phyloP scores from a whole-genome alignment of 257 asterid genomes.

The Solanum raphanifolium region DNA sequence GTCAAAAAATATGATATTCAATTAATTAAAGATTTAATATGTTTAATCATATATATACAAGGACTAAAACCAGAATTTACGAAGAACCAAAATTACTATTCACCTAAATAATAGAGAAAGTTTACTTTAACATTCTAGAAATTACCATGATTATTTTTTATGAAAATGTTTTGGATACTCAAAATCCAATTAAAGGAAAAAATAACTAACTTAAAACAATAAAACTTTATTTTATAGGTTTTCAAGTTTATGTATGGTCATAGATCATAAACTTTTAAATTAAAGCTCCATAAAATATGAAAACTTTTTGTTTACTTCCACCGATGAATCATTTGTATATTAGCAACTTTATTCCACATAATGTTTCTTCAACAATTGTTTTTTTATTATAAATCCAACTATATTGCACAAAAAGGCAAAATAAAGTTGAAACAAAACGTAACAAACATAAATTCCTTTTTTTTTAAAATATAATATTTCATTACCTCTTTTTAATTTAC shows the following conservation, averaged over 20 bases:
- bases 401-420: neutral
- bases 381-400: neutral
- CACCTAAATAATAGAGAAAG: neutral
- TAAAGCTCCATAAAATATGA: neutral
- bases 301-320: neutral
- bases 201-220: neutral
- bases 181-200: neutral
- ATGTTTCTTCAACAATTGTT: neutral
- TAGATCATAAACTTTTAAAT: neutral
- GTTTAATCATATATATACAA: too few relatives aligned
- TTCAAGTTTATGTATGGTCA: neutral
- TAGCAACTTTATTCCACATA: neutral
- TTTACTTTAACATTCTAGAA: neutral
- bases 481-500: neutral
- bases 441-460: neutral
- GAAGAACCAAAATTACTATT: neutral
- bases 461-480: neutral
- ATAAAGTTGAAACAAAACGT: neutral
- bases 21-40: neutral
- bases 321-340: neutral
- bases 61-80: too few relatives aligned
- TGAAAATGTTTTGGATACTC: neutral
- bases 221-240: neutral
- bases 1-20: neutral
- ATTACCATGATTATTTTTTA: neutral